Conservation (phyloP, 2,329 filamentous ascomycete species). For the Laburnicola sp. region DNA sequence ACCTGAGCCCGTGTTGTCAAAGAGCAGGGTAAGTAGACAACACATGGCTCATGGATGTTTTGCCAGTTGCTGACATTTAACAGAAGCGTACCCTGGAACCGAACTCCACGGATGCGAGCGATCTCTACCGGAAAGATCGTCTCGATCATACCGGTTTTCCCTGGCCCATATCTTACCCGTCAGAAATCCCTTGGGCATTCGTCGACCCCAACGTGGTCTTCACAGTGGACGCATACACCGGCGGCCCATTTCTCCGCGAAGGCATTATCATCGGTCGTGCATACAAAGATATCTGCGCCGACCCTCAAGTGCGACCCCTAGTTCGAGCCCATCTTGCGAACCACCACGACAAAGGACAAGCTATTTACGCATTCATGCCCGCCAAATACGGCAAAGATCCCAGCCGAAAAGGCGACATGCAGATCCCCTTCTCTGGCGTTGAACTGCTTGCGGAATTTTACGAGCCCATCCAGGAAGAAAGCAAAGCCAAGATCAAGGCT, state of each 20-base stretch:
- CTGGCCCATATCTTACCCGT: neutral
- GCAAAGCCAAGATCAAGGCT: neutral
- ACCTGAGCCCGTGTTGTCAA: no score
- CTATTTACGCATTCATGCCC: neutral
- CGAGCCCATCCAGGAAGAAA: neutral
- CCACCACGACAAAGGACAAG: neutral
- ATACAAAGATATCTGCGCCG: neutral
- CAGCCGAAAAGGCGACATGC: neutral
- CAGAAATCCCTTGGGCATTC: neutral
- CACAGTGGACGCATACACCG: neutral
- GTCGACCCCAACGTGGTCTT: neutral
- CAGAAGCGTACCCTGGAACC: neutral
- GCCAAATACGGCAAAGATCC: neutral
- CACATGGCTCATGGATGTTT: no score
- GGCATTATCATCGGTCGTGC: slow-evolving; percentile 3
- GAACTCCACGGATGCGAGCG: neutral
- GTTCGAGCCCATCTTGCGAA: neutral
- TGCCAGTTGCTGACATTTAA: neutral
- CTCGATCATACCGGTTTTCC: neutral
- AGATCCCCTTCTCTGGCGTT: neutral
- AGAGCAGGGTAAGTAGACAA: no score
- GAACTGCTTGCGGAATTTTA: neutral
- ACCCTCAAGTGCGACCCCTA: neutral
- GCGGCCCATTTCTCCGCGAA: neutral
- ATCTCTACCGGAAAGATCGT: neutral